Percentiles rank a stretch among this genome's conserved stretches.
These are phyloP conservation scores for Sphaerulina vaccinii DNA, from an alignment of 2,329 filamentous ascomycete species.

Conservation along the genomic window DNA sequence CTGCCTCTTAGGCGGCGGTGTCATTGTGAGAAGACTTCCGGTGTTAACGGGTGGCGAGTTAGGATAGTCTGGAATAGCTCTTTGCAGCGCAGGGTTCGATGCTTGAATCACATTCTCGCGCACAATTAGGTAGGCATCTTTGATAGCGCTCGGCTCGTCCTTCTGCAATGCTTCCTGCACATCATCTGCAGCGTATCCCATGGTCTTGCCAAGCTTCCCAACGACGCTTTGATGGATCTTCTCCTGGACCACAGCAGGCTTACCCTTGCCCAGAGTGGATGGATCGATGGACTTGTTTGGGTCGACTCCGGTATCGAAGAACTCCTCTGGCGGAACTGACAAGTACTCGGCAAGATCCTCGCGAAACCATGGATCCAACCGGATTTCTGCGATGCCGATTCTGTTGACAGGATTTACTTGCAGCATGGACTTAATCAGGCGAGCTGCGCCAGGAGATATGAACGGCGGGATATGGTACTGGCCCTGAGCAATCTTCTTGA, in stretches of 20 bases:
- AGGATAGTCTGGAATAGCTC: conserved; percentile 52
- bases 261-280: conserved; percentile 74
- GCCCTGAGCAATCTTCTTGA: conserved; percentile 95
- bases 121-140: conserved; percentile 97
- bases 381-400: conserved; percentile 90
- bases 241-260: conserved; percentile 75
- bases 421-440: conserved; percentile 87
- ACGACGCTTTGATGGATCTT: conserved; percentile 90
- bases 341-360: conserved; percentile 85
- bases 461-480: conserved; percentile 91
- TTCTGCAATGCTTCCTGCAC: conserved; percentile 91
- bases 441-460: conserved; percentile 78
- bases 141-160: conserved; percentile 94
- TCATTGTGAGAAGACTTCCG: conserved; percentile 11
- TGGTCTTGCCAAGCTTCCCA: conserved; percentile 93
- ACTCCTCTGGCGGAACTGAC: conserved; percentile 83
- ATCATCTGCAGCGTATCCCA: conserved; percentile 94
- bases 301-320: conserved; percentile 89
- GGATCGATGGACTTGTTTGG: conserved; percentile 87
- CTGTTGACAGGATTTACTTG: conserved; percentile 93
- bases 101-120: conserved; percentile 98
- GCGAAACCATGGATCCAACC: conserved; percentile 90
- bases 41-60: conserved; percentile 26
- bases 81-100: conserved; percentile 62
- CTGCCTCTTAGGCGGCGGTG: conserved; percentile 36